Base-by-base conservation (phyloP, 176 grass and related monocot genomes). In the Zizania latifolia region DNA sequence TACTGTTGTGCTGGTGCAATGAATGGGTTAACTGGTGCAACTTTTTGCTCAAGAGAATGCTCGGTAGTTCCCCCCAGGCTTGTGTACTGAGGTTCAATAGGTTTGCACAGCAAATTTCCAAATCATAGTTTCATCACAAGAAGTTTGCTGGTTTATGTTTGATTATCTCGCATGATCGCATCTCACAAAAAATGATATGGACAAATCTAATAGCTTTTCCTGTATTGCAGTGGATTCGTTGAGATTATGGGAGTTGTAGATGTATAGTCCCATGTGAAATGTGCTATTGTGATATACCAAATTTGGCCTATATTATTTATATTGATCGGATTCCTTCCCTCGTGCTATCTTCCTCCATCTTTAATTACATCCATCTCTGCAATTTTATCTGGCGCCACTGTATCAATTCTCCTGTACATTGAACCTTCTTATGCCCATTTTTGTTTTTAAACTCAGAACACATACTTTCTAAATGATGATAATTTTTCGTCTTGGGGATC, bases 361-460 rank as follows among this genome's bases (percentile, higher is more conserved):
- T 56, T 11, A 64, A 29, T 64, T n/a, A 2, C 72, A 58, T 78
- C 31, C 15, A 78, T 55, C 32, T 39, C 44, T 71, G 34, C 15
- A n/a, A n/a, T 62, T 69, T 74, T 44, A 55, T 72, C 58, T 56
- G 37, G 28, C 4, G 11, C 46, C 9, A 39, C 65, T 72, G 46
- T 44, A 34, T 57, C 10, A 29, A 65, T 57, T 21, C 65, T 60
- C 50, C 50, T 33, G 10, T 82, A 48, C 19, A 75, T 27, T 26
- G 37, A 66, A 75, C 61, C 16, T 24, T 69, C 10, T 2, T 29
- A 11, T 60, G 27, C 40, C 35, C 81, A 68, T 69, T 69, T 8
- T 22, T 72, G 56, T 79, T 70, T 79, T 3, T 78, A 57, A 72
- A 70, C 55, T 84, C 33, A 60, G 10, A 76, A 35, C n/a, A 27